Base-by-base conservation (phyloP, 2,329 filamentous ascomycete genomes). In the Ceratocystis alfenasii region DNA sequence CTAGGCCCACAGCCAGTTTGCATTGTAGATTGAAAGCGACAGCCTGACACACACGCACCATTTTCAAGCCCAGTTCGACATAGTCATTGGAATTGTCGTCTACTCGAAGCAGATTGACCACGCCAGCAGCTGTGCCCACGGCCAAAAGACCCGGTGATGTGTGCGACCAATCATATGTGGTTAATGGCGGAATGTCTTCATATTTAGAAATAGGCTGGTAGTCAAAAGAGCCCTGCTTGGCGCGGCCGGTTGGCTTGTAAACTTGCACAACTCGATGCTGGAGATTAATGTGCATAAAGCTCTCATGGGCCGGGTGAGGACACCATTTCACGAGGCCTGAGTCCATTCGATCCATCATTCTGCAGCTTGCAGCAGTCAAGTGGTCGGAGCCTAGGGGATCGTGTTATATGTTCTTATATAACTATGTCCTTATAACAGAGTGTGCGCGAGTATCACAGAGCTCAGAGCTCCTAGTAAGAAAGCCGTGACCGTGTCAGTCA, bases 41-140 rank as follows among this genome's bases (percentile, higher is more conserved):
- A 0, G 89, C 88, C 71, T 93, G 90, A 71, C 88, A 93, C 55
- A 87, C 87, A 57, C 90, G 83, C 65, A 88, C 83, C 73, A 90
- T 84, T 73, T 89, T 90, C 60, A 91, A 81, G 22, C 83, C 83
- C 68, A 91, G 83, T 62, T 87, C 84, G 62, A 84, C 73, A 69
- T 83, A 83, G 44, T 80, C 82, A 71, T 83, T 90, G 64, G 81
- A 86, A 69, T 84, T 82, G 70, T 89, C 85, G 71, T 90, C 85
- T 61, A 94, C 81, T 68, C 86, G 82, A 66, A 94, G 76, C 22
- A 95, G 77, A 69, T 88, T 87, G 69, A 91, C 87, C 66, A 90
- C 84, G 62, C 90, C 90, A 48, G 85, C 85, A 15, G 85, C 82
- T 10, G 88, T 88, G 50, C 90, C 90, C 33, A 94, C 82, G 25